Evolutionary conservation across 495 filamentous ascomycete species (phyloP).

Genomic region (Trichocladium uniseriatum): DNA sequence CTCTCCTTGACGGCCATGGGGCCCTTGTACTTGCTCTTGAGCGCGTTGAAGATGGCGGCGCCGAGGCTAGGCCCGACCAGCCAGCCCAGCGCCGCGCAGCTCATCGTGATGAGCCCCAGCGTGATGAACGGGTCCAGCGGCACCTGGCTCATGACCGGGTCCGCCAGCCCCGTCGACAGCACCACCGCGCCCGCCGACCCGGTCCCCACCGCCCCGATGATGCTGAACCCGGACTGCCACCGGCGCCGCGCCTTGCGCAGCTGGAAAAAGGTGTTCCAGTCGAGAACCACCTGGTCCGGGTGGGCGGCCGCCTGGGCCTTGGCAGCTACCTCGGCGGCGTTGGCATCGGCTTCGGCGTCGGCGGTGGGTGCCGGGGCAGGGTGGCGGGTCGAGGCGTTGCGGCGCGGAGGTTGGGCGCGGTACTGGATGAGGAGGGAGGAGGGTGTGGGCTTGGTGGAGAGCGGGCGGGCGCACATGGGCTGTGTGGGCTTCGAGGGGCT

Average conservation of each 20-base stretch:
- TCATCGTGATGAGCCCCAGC: conserved; percentile 64
- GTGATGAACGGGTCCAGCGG: conserved; percentile 79
- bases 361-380: conserved; percentile 2
- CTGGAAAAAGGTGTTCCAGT: conserved; percentile 91
- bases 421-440: conserved; percentile 7
- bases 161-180: conserved; percentile 56
- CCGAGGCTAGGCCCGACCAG: conserved; percentile 74
- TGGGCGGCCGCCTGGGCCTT: conserved; percentile 17
- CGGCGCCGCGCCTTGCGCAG: conserved; percentile 77
- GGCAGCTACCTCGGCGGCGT: conserved; percentile 18
- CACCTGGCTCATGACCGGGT: conserved; percentile 55
- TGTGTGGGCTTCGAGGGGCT: conserved; percentile 2
- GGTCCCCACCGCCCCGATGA: conserved; percentile 50
- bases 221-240: conserved; percentile 66
- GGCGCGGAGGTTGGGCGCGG: conserved; percentile 6
- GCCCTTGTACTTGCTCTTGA: conserved; percentile 53
- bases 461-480: conserved; percentile 1
- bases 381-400: conserved; percentile 6
- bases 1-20: conserved; percentile 79
- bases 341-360: conserved; percentile 19
- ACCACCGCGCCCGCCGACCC: conserved; percentile 53
- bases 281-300: conserved; percentile 37
- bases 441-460: conserved; percentile 8
- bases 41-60: conserved; percentile 59
- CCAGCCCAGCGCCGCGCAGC: conserved; percentile 72